phyloP scores from a whole-genome alignment of 1,284 basidiomycete genomes.

The Trichosporon asahii region DNA sequence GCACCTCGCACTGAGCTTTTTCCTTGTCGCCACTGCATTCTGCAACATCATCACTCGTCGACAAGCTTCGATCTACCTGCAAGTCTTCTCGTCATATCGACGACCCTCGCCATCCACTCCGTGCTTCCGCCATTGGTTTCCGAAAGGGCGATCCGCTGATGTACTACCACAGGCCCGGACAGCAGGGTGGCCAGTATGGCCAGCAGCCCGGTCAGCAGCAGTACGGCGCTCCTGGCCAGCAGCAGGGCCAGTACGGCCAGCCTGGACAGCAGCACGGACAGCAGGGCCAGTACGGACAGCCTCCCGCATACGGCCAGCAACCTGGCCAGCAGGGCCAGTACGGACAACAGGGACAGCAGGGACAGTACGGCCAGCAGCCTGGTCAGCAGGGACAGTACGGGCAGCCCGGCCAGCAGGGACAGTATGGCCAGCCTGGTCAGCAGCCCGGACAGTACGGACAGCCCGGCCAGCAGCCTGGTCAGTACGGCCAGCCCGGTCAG shows the following conservation, averaged over 20 bases:
- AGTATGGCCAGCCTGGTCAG: neutral
- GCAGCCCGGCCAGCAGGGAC: constrained; percentile 32
- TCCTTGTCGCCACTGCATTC: neutral
- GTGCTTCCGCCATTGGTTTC: neutral
- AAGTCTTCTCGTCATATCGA: too few relatives aligned
- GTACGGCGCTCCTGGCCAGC: constrained; percentile 27
- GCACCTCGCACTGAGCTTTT: neutral
- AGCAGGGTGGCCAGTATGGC: constrained; percentile 34
- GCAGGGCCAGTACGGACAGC: constrained; percentile 1
- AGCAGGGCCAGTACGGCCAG: constrained; percentile 14
- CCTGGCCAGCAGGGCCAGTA: constrained; percentile 21
- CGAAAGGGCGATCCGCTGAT: neutral
- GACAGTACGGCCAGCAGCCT: constrained; percentile 35
- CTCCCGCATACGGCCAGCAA: neutral
- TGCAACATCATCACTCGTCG: neutral
- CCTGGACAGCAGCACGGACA: constrained; percentile 4
- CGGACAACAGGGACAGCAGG: constrained; percentile 23
- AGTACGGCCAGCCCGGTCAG: constrained; percentile 16
- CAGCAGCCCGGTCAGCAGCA: constrained; percentile 34
- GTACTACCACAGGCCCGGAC: constrained; percentile 18
- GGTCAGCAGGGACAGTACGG: constrained; percentile 32
- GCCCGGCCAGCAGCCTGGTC: constrained; percentile 23
- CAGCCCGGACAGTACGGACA: constrained; percentile 30
- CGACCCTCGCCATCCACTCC: neutral
- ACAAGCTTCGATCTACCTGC: neutral